Evolutionary conservation across 805 yeast species (phyloP).

Genomic region (Metschnikowia similis): DNA sequence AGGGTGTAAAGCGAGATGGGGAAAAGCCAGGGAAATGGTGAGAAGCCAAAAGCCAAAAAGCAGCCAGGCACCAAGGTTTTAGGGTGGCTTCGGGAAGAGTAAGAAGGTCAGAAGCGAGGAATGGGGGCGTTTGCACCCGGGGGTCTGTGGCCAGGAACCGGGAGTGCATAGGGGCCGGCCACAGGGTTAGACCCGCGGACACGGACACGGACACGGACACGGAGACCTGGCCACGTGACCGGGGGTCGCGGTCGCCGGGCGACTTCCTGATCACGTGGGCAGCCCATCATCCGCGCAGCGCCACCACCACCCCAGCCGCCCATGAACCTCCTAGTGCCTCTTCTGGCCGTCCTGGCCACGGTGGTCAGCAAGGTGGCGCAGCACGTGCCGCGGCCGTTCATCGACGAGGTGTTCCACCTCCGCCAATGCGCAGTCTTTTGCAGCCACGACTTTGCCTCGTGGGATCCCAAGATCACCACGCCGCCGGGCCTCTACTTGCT

Average conservation of each 20-base stretch:
- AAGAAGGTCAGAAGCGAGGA: too few species aligned
- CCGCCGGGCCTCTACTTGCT: conserved; percentile 85
- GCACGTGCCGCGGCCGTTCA: conserved; percentile 18
- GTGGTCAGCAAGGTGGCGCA: conserved; percentile 8
- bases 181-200: too few species aligned
- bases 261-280: too few species aligned
- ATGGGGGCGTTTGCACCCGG: background rate
- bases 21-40: background rate
- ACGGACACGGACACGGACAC: too few species aligned
- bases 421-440: conserved; percentile 73
- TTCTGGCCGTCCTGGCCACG: conserved; percentile 5
- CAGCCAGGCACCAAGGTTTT: background rate
- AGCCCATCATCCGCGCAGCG: too few species aligned
- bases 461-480: conserved; percentile 84
- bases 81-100: too few species aligned
- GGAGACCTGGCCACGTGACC: too few species aligned
- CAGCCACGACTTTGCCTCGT: conserved; percentile 47
- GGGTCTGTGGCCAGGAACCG: background rate
- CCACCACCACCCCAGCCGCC: background rate
- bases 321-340: conserved; percentile 1
- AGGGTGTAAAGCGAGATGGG: too few species aligned
- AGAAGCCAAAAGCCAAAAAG: background rate
- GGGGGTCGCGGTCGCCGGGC: too few species aligned
- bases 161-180: background rate
- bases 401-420: conserved; percentile 85